Evolutionary conservation across 441 rosid species (phyloP).

Genomic region (Euphorbia celastroides): DNA sequence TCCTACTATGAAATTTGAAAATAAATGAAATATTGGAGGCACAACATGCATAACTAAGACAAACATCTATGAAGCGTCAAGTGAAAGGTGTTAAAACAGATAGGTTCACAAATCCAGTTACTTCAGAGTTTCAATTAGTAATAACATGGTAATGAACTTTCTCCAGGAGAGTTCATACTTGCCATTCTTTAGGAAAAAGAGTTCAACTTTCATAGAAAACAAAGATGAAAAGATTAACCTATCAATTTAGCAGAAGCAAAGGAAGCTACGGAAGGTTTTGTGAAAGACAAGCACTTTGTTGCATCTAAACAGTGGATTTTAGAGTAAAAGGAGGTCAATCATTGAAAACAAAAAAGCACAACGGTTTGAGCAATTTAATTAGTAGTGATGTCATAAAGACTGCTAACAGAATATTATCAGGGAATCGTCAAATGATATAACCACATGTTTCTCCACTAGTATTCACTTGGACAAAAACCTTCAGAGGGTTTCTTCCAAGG

Average conservation of each 20-base stretch:
- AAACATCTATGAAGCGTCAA: too few relatives aligned
- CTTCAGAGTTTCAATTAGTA: not conserved
- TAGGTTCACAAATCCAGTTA: not conserved
- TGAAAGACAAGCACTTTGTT: not conserved
- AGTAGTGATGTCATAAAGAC: not conserved
- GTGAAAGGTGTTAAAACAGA: too few relatives aligned
- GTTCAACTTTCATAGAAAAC: not conserved
- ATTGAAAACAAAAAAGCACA: not conserved
- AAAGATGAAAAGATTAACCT: not conserved
- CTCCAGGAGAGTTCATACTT: not conserved
- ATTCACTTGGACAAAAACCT: slow-evolving; percentile 86
- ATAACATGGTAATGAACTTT: not conserved
- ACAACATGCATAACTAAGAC: not conserved
- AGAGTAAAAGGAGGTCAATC: not conserved
- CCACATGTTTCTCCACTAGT: slow-evolving; percentile 88
- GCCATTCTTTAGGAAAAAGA: not conserved
- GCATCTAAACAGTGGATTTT: not conserved
- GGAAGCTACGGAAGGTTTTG: not conserved
- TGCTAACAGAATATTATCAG: not conserved
- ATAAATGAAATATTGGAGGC: not conserved
- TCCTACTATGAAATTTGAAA: not conserved
- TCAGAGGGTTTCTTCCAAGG: slow-evolving; percentile 77
- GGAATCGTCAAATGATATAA: slow-evolving; percentile 13
- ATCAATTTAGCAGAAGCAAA: not conserved
- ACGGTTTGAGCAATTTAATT: not conserved